Percentiles rank a stretch among this genome's conserved stretches.
Conservation (phyloP, 768 basidiomycete species). For the Calocybe gangraenosa region DNA sequence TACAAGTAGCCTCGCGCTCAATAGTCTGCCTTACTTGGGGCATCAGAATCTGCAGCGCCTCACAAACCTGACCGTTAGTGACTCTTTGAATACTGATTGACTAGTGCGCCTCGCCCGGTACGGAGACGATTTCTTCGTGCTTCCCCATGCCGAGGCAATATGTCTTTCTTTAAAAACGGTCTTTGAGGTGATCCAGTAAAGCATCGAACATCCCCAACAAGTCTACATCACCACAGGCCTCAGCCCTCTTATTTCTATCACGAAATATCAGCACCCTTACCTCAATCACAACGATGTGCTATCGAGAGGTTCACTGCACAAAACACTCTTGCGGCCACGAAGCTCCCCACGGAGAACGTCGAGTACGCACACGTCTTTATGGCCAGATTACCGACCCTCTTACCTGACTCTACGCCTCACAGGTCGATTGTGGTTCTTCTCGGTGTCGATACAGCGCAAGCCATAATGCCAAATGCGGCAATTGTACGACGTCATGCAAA, state of each 20-base stretch:
- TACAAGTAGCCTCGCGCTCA: no score
- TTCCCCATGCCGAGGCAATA: neutral
- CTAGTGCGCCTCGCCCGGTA: neutral
- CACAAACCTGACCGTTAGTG: no score
- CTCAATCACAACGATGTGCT: constrained; percentile 12
- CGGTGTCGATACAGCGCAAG: constrained; percentile 13
- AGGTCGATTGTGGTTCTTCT: constrained; percentile 15
- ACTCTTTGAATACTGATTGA: constrained; percentile 4
- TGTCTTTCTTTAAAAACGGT: neutral
- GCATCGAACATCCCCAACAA: neutral
- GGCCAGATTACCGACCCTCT: neutral
- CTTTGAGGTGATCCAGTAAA: no score
- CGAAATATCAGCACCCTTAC: neutral
- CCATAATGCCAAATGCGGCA: constrained; percentile 8
- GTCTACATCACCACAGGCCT: neutral
- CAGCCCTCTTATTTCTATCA: neutral
- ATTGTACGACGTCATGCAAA: constrained; percentile 10
- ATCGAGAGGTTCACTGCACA: constrained; percentile 15
- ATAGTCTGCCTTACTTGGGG: no score
- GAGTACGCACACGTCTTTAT: neutral
- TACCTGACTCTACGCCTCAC: no score
- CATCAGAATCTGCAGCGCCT: no score
- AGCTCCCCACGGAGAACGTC: constrained; percentile 6
- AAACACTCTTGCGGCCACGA: constrained; percentile 13
- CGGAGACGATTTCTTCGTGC: no score